Percentiles rank a stretch among this genome's conserved stretches.
Evolutionary conservation across 148 eudicot species (phyloP).

Genomic region (Bassia scoparia): DNA sequence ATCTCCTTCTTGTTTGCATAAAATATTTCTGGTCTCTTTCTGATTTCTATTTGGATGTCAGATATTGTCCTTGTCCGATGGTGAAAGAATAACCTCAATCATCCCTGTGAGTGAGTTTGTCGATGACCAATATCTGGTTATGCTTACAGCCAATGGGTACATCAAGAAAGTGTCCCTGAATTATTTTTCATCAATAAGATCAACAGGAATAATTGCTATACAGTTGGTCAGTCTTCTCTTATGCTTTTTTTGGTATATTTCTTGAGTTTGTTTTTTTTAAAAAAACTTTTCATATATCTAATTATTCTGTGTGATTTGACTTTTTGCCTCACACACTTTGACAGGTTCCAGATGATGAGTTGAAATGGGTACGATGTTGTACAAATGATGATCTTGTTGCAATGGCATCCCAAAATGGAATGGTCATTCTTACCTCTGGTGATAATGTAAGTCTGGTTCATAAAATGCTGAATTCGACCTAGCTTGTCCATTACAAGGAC

Average conservation of each 20-base stretch:
- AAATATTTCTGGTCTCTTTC: constrained; percentile 15
- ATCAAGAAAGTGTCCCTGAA: constrained; percentile 90
- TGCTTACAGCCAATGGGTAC: constrained; percentile 92
- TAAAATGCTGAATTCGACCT: not conserved
- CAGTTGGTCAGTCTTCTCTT: constrained; percentile 71
- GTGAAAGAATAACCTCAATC: constrained; percentile 92
- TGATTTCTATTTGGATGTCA: constrained; percentile 30
- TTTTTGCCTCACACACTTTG: constrained; percentile 20
- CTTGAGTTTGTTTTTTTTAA: not conserved
- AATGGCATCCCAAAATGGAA: constrained; percentile 94
- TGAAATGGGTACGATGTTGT: constrained; percentile 91
- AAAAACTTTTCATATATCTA: constrained; percentile 7
- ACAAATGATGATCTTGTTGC: constrained; percentile 84
- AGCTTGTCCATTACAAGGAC: not conserved
- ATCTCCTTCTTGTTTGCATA: not conserved
- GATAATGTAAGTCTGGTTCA: constrained; percentile 46
- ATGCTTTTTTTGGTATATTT: not conserved
- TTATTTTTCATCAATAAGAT: constrained; percentile 84
- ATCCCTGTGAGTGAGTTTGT: constrained; percentile 85
- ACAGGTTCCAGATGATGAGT: constrained; percentile 93
- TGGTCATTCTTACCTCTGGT: constrained; percentile 73
- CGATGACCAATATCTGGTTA: constrained; percentile 73
- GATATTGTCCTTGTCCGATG: constrained; percentile 84
- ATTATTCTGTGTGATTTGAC: not conserved
- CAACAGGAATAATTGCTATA: constrained; percentile 89